Base-by-base conservation (phyloP, 2,329 filamentous ascomycete species). In the Myriosclerotinia duriaeana region DNA sequence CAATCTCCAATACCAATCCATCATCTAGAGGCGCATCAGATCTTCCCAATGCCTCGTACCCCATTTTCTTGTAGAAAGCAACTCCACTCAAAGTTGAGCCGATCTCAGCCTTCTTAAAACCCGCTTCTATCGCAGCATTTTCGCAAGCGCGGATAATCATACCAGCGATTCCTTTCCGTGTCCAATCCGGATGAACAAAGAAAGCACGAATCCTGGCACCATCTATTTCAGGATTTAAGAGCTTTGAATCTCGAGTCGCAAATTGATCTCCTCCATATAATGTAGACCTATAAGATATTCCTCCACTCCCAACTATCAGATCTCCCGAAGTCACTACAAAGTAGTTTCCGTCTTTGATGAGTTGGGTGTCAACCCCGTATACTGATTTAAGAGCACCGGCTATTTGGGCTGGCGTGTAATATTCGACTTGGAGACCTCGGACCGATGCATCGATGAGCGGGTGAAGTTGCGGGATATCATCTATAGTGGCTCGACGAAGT, bases 181-280 rank as follows among this genome's bases (percentile, higher is more conserved):
- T 48, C 64, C 64, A 70, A 15, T 48, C 11, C 11, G 69, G 69
- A 64, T 70, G 70, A 7, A 71, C 70, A 40, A 70, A 70, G n/a
- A 70, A 62, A 12, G 70, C 70, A 8, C 69, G 64, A 48, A 71
- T 66, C 53, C 69, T 71, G 0, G 69, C 69, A 3, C 68, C 67
- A 60, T 69, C 67, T 4, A 53, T 65, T 3, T 26, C 52, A 1
- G 70, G 69, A 55, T 68, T 36, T 20, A 71, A 46, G 11, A 69
- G 34, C 5, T 58, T 59, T 1, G 62, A 63, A 63, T 71, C 40
- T 44, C 67, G 67, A 14, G 50, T 38, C 6, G 60, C 64, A 60
- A 68, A 69, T 63, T 67, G 65, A 50, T 71, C 68, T 6, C 69
- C 68, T 22, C 69, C 69, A 46, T 68, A 71, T 8, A 71, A 56